Evolutionary conservation across 768 basidiomycete genomes (phyloP), one percentile per base, ranked within the genome.

Genomic region (Strobilomyces echinocephalus): DNA sequence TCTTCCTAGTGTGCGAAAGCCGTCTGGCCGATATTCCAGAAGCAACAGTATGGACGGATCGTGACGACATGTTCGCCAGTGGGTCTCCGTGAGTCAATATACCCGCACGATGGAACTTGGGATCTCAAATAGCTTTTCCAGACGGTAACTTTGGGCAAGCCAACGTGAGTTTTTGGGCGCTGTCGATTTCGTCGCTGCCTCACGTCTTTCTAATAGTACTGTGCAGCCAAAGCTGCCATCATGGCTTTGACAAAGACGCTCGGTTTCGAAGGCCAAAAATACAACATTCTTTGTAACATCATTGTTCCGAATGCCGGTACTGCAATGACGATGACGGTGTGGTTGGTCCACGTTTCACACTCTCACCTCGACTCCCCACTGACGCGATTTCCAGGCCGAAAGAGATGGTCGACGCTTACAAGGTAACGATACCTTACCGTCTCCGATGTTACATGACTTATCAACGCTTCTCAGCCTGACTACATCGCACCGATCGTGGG

Each of bases 61-160:
- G 81, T 98, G 49, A 95, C 90, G 30, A 97, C 94, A n/a, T 81
- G 84, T 55, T 97, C 94, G 2, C 85, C 87, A 66, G 92, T 92
- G 46, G 95, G 95, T 54, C 84, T 98, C 49, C 93, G 92, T 94
- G 63, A 63, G 90, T 78, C 2, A n/a, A 53, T 6, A 1, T 16
- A 15, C 20, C 26, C 36, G 5, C 34, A 10, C 33, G 39, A 43
- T 24, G 11, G 7, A 55, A 18, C 24, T 44, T 20, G 7, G 21
- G 2, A 4, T 53, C 53, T 62, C 34, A 57, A 8, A 24, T 10
- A 9, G 15, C 14, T 30, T 46, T 24, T 20, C n/a, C 18, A 95
- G 92, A 94, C 63, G 94, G 94, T 6, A 93, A 97, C 73, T 92
- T 95, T 65, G 95, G 95, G 21, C 94, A 97, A 69, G 88, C 91